Percentiles rank a stretch among this genome's conserved stretches.
phyloP scores from a whole-genome alignment of 2,329 filamentous ascomycete species.

The Paraphaeosphaeria minitans region DNA sequence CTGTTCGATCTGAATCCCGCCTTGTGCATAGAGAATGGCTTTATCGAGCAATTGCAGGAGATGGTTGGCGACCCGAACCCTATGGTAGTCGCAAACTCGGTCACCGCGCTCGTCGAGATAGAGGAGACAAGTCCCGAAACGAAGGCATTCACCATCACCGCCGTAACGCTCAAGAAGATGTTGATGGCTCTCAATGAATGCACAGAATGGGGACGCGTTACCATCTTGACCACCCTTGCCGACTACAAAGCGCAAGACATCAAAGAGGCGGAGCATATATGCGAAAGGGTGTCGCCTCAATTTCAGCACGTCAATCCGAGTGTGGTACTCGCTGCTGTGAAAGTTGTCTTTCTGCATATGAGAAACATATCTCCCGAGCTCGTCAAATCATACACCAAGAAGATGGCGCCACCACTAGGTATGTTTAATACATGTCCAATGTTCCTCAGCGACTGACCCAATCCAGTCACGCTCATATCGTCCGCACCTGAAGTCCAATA shows the following conservation, averaged over 20 bases:
- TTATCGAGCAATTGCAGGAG: conserved; percentile 90
- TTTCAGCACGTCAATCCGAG: conserved; percentile 99
- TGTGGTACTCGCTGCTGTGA: conserved; percentile 95
- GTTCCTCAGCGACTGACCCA: conserved; percentile 28
- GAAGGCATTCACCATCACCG: conserved; percentile 79
- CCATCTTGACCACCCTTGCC: conserved; percentile 85
- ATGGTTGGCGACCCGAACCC: conserved; percentile 97
- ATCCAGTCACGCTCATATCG: conserved; percentile 85
- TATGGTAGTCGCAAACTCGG: conserved; percentile 98
- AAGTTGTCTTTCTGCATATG: conserved; percentile 98
- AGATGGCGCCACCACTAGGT: conserved; percentile 97
- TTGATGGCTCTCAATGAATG: conserved; percentile 96
- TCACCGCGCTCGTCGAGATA: conserved; percentile 92
- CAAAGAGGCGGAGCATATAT: conserved; percentile 98
- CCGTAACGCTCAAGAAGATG: conserved; percentile 88
- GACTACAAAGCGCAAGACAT: conserved; percentile 85
- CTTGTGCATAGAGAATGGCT: conserved; percentile 96
- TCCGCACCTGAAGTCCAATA: conserved; percentile 98
- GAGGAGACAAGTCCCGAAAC: conserved; percentile 89
- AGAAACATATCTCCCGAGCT: conserved; percentile 77
- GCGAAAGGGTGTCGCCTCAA: conserved; percentile 91
- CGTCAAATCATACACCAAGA: conserved; percentile 87
- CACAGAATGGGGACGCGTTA: conserved; percentile 97
- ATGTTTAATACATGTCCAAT: conserved; percentile 33
- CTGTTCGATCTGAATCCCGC: conserved; percentile 91